Conservation (phyloP, 495 filamentous ascomycete species). For the Neurospora sp. region DNA sequence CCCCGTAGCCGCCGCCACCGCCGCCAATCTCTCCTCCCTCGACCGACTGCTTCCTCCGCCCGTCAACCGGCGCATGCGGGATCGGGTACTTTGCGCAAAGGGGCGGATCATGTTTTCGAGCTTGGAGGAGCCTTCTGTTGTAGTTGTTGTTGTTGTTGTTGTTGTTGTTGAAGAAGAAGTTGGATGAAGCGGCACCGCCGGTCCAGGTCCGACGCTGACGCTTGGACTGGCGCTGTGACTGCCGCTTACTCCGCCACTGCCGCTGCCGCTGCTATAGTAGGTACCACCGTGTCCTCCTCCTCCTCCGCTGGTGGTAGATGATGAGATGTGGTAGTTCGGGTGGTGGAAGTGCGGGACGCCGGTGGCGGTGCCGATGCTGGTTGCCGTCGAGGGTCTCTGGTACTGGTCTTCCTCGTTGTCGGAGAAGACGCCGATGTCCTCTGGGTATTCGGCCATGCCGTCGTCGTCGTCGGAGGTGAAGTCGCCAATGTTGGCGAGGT, state of each 20-base stretch:
- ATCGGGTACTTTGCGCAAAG: conserved; percentile 40
- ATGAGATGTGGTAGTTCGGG: not conserved
- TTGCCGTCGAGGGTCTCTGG: not conserved
- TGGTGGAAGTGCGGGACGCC: not conserved
- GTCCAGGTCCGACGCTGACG: not conserved
- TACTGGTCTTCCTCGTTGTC: conserved; percentile 42
- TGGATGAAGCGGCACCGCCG: not conserved
- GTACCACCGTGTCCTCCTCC: not conserved
- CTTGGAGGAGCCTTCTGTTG: conserved; percentile 37
- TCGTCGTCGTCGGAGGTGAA: conserved; percentile 40
- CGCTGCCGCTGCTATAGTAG: conserved; percentile 2
- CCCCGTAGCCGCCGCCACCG: not conserved
- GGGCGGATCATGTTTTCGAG: conserved; percentile 57
- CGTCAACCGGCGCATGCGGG: conserved; percentile 57
- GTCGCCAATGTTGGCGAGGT: conserved; percentile 41
- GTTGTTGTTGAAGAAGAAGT: too few relatives aligned
- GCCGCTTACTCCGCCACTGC: conserved; percentile 28
- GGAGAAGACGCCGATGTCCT: conserved; percentile 37
- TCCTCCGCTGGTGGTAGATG: not conserved
- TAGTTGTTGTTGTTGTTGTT: too few relatives aligned
- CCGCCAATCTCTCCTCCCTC: conserved; percentile 44
- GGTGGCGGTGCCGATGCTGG: not conserved
- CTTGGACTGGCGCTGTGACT: not conserved
- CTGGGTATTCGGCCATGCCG: conserved; percentile 22
- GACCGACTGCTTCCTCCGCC: conserved; percentile 38